Percentiles rank a stretch among this genome's conserved stretches.
Evolutionary conservation across 306 rosid species (phyloP).

Genomic region (Dryas octopetala): DNA sequence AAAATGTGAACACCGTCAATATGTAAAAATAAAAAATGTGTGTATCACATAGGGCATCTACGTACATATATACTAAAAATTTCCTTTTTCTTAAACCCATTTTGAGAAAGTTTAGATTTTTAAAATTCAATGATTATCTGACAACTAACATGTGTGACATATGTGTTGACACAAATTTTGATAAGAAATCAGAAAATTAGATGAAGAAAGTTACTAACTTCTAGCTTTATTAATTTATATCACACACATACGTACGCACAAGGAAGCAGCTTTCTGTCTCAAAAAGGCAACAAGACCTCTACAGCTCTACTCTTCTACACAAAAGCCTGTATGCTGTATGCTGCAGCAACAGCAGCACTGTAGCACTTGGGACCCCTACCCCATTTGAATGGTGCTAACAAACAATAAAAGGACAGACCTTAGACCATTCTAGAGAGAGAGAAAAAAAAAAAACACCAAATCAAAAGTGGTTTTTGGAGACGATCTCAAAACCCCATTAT

Average conservation of each 20-base stretch:
- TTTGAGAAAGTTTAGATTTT: too few species aligned
- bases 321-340: not conserved
- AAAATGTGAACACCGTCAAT: too few species aligned
- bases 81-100: too few species aligned
- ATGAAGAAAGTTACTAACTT: too few species aligned
- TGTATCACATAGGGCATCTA: too few species aligned
- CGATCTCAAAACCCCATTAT: slow-evolving; percentile 18
- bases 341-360: not conserved
- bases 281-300: not conserved
- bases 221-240: too few species aligned
- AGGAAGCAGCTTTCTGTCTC: not conserved
- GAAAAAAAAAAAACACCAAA: not conserved
- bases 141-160: too few species aligned
- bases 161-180: too few species aligned
- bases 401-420: slow-evolving; percentile 42
- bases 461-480: slow-evolving; percentile 39
- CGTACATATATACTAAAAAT: too few species aligned
- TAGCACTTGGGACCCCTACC: slow-evolving; percentile 19
- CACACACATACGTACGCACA: not conserved
- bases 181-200: too few species aligned
- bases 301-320: not conserved
- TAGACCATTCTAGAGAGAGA: slow-evolving; percentile 20
- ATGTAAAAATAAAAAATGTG: too few species aligned
- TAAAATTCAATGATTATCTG: too few species aligned
- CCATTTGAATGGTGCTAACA: slow-evolving; percentile 22